These are phyloP conservation scores for Ophiobolus disseminans DNA, from an alignment of 2,329 filamentous ascomycete species.

Conservation along the genomic window DNA sequence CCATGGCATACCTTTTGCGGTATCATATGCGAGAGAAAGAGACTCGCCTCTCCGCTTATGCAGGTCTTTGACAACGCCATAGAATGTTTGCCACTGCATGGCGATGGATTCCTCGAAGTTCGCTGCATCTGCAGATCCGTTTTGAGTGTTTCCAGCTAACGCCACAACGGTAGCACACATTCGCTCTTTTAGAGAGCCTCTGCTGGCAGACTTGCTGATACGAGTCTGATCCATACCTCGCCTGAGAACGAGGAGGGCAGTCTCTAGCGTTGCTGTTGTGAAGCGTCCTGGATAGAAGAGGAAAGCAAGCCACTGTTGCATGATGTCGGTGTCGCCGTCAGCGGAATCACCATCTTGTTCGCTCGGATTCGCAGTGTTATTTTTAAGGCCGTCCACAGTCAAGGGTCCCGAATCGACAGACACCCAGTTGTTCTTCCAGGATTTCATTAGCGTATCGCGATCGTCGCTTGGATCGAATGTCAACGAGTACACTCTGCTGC, in stretches of 20 bases:
- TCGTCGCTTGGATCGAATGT: constrained; percentile 74
- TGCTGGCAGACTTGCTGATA: constrained; percentile 27
- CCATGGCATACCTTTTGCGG: constrained; percentile 76
- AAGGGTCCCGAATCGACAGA: constrained; percentile 53
- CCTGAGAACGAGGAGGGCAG: constrained; percentile 82
- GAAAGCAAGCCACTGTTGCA: constrained; percentile 83
- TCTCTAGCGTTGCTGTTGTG: constrained; percentile 78
- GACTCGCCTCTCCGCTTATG: constrained; percentile 86
- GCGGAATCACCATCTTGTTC: constrained; percentile 40
- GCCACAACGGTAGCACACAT: constrained; percentile 75
- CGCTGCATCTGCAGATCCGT: constrained; percentile 74
- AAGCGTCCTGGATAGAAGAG: constrained; percentile 86
- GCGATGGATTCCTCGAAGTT: constrained; percentile 77
- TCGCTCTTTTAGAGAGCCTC: constrained; percentile 73
- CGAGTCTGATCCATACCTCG: constrained; percentile 58
- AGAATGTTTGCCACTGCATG: constrained; percentile 88
- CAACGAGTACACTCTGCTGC: constrained; percentile 72
- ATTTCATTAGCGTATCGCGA: constrained; percentile 66
- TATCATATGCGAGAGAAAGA: constrained; percentile 77
- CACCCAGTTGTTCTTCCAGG: constrained; percentile 68
- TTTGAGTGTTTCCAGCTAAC: constrained; percentile 70
- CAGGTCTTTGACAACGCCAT: constrained; percentile 81
- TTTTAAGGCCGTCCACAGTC: constrained; percentile 50
- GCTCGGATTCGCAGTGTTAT: constrained; percentile 48
- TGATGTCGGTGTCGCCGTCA: constrained; percentile 57